phyloP scores from a whole-genome alignment of 805 yeast species.

The Helenozyma rhizophorensis region DNA sequence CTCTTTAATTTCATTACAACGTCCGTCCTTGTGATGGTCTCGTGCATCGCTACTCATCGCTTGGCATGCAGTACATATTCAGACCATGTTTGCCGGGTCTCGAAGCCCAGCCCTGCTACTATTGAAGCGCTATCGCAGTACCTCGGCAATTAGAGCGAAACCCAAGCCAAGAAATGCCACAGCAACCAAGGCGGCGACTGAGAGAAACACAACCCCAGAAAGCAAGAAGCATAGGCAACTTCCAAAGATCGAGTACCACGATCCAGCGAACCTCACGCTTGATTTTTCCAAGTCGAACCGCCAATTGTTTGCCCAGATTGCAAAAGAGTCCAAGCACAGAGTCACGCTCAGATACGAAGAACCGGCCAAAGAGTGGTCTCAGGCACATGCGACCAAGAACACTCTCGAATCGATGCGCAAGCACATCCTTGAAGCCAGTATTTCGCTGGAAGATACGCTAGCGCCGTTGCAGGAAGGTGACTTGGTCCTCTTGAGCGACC shows the following conservation, averaged over 20 bases:
- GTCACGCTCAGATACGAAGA: slow-evolving; percentile 4
- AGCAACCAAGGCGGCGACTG: not conserved
- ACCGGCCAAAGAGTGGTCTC: slow-evolving; percentile 11
- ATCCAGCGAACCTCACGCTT: slow-evolving; percentile 11
- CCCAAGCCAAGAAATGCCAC: not conserved
- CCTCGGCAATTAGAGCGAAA: no score
- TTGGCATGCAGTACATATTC: no score
- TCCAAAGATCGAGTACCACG: slow-evolving; percentile 6
- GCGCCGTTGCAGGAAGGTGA: slow-evolving; percentile 50
- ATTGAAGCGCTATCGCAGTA: no score
- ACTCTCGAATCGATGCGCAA: slow-evolving; percentile 1
- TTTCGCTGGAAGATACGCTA: slow-evolving; percentile 6
- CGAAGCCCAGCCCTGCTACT: no score
- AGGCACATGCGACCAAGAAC: slow-evolving; percentile 1
- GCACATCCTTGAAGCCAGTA: slow-evolving; percentile 4
- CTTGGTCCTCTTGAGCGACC: slow-evolving; percentile 48
- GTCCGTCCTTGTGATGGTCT: no score
- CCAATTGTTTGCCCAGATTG: slow-evolving; percentile 6
- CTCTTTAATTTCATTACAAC: no score
- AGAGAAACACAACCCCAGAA: not conserved
- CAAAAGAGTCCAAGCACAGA: slow-evolving; percentile 2
- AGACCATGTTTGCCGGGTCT: no score
- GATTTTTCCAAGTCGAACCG: slow-evolving; percentile 9
- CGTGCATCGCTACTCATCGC: no score
- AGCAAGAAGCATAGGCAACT: not conserved